A percentile compares a stretch with the other conserved stretches of the same genome.
Evolutionary conservation across 2,329 filamentous ascomycete species (phyloP).

Genomic region (Claviceps sp.): DNA sequence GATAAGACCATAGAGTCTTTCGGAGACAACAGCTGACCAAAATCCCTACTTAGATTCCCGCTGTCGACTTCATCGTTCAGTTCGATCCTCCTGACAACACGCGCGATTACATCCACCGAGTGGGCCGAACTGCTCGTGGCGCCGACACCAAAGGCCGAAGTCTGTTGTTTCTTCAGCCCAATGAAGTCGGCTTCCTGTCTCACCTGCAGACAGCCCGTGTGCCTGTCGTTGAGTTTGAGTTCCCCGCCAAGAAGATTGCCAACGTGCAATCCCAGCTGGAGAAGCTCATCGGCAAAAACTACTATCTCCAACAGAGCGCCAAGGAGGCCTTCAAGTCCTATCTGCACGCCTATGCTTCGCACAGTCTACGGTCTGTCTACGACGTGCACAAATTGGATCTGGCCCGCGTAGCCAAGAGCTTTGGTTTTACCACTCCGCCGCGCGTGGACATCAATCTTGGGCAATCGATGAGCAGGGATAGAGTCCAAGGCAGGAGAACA

Average conservation of each 20-base stretch:
- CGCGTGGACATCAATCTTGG: constrained; percentile 75
- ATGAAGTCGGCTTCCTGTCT: constrained; percentile 81
- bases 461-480: constrained; percentile 62
- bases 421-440: constrained; percentile 67
- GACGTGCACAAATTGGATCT: constrained; percentile 76
- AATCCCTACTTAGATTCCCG: constrained; percentile 50
- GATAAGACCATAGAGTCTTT: no score
- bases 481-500: constrained; percentile 47
- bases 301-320: constrained; percentile 83
- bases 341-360: constrained; percentile 86
- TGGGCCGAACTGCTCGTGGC: constrained; percentile 85
- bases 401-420: constrained; percentile 70
- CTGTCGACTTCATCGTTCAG: constrained; percentile 92
- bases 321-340: constrained; percentile 78
- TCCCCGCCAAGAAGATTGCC: constrained; percentile 81
- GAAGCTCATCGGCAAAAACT: constrained; percentile 88
- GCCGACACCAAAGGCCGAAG: constrained; percentile 72
- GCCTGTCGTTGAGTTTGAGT: constrained; percentile 91
- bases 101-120: constrained; percentile 86
- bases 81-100: constrained; percentile 91
- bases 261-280: constrained; percentile 86
- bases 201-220: constrained; percentile 86
- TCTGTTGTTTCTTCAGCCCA: constrained; percentile 85
- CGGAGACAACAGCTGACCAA: neutral
- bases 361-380: constrained; percentile 43